Conservation (phyloP, 192 early-diverging fungal genomes). For the Coemansia sp. region DNA sequence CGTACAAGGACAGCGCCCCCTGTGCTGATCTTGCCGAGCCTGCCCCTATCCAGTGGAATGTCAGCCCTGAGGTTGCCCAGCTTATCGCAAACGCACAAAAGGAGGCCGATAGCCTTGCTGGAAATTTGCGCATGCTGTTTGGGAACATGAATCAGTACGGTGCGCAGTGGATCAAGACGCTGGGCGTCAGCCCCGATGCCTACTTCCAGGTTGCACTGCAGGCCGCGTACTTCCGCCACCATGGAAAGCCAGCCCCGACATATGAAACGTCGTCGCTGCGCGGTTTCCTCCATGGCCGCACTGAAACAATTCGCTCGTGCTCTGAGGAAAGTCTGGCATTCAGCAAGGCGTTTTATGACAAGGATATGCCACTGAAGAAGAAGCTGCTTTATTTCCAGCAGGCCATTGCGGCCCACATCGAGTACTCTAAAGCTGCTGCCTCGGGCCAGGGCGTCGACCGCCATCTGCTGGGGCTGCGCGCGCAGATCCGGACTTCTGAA, state of each 20-base stretch:
- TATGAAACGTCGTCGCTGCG: conserved; percentile 79
- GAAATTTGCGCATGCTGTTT: conserved; percentile 69
- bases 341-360: conserved; percentile 71
- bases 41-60: conserved; percentile 67
- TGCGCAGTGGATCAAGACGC: conserved; percentile 79
- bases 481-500: conserved; percentile 62
- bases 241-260: conserved; percentile 66
- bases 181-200: conserved; percentile 81
- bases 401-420: conserved; percentile 67
- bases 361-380: conserved; percentile 35
- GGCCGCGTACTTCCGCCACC: conserved; percentile 73
- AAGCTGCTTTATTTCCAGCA: conserved; percentile 60
- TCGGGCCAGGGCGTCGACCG: conserved; percentile 86
- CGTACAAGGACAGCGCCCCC: conserved; percentile 9
- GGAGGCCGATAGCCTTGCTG: conserved; percentile 63
- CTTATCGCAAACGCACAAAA: conserved; percentile 62
- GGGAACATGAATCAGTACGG: conserved; percentile 77
- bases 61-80: conserved; percentile 55
- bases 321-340: conserved; percentile 77
- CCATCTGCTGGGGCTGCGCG: conserved; percentile 83
- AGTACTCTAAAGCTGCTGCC: conserved; percentile 74
- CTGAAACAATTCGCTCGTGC: conserved; percentile 87
- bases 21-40: conserved; percentile 53
- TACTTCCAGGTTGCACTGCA: conserved; percentile 91
- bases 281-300: conserved; percentile 78